These are phyloP conservation scores for Xylariaceae sp. DNA, from an alignment of 2,329 filamentous ascomycete species.

Conservation along the genomic window DNA sequence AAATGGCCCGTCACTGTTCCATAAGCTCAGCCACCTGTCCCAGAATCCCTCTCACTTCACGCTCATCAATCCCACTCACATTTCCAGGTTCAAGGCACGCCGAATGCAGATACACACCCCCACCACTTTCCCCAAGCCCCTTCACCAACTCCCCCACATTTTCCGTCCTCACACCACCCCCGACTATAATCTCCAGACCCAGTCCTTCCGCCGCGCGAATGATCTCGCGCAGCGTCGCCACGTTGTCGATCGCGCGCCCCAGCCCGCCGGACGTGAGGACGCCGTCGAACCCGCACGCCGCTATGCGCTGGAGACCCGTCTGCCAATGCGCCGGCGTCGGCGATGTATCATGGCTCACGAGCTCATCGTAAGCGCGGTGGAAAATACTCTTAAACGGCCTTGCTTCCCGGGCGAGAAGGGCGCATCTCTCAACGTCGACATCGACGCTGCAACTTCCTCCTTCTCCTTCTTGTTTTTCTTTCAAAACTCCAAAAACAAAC, in stretches of 20 bases:
- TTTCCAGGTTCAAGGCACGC: conserved; percentile 33
- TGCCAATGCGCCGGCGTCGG: conserved; percentile 12
- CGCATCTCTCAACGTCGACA: conserved; percentile 40
- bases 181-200: conserved; percentile 44
- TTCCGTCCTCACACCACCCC: conserved; percentile 44
- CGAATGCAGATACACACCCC: conserved; percentile 42
- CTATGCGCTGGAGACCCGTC: conserved; percentile 33
- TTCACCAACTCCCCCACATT: conserved; percentile 33
- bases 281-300: conserved; percentile 42
- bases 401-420: conserved; percentile 37
- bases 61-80: conserved; percentile 22
- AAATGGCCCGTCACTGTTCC: too few species aligned
- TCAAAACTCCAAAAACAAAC: conserved; percentile 51
- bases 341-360: conserved; percentile 30
- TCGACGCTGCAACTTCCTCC: conserved; percentile 9
- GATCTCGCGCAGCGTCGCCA: conserved; percentile 33
- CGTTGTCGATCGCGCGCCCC: conserved; percentile 37
- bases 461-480: conserved; percentile 9
- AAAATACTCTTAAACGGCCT: conserved; percentile 44
- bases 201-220: conserved; percentile 23
- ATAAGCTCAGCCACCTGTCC: too few species aligned
- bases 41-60: conserved; percentile 27
- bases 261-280: conserved; percentile 49
- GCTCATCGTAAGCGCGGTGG: conserved; percentile 51
- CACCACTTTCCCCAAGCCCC: conserved; percentile 22